These are phyloP conservation scores for Leptomonas seymouri DNA, from an alignment of 208 protist species.

Conservation along the genomic window DNA sequence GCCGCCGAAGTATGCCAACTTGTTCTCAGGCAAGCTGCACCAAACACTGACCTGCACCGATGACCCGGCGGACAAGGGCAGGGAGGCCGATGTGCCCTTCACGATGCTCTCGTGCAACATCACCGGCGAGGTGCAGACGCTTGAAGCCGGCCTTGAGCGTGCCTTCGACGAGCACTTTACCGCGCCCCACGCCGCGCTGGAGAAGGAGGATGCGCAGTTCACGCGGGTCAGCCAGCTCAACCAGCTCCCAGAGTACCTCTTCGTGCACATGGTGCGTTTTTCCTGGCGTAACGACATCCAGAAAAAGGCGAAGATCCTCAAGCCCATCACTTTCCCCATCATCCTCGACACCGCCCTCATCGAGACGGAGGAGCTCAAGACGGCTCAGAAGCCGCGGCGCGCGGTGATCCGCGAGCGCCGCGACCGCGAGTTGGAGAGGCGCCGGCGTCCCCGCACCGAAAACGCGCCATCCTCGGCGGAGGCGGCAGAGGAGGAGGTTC, in stretches of 20 bases:
- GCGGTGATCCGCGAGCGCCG: constrained; percentile 45
- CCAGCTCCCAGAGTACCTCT: constrained; percentile 80
- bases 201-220: constrained; percentile 51
- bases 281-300: constrained; percentile 83
- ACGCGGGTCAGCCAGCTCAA: constrained; percentile 50
- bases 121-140: constrained; percentile 67
- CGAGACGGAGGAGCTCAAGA: constrained; percentile 62
- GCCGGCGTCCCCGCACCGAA: constrained; percentile 32
- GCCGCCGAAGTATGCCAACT: constrained; percentile 36
- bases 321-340: constrained; percentile 82
- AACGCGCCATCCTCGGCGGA: constrained; percentile 9
- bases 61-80: constrained; percentile 41
- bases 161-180: constrained; percentile 67
- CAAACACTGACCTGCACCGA: constrained; percentile 63
- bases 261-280: constrained; percentile 92
- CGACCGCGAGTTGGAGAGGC: constrained; percentile 62
- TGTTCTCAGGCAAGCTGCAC: constrained; percentile 58
- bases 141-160: constrained; percentile 78
- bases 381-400: constrained; percentile 39
- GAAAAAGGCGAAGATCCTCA: constrained; percentile 88
- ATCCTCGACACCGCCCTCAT: constrained; percentile 64
- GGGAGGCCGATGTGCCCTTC: constrained; percentile 47
- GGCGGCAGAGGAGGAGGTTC: constrained; percentile 15
- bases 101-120: constrained; percentile 90
- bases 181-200: constrained; percentile 49